A percentile compares a stretch with the other conserved stretches of the same genome.
Conservation (phyloP, 2,329 filamentous ascomycete genomes). For the Aspergillus sp. region DNA sequence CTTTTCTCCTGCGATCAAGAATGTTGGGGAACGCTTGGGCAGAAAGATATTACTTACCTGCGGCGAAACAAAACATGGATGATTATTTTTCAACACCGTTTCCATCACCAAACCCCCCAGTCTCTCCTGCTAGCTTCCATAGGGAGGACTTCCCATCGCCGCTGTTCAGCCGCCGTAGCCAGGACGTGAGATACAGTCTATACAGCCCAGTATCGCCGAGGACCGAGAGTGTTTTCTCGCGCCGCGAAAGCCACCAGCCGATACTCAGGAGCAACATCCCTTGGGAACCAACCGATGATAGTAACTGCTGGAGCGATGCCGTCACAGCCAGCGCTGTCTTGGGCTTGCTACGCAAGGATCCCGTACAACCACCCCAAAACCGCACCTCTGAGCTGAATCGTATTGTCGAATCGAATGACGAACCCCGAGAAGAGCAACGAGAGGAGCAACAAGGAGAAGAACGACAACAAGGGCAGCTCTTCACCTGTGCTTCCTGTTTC, state of each 20-base stretch:
- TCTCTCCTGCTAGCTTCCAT: no score
- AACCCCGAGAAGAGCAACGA: not conserved
- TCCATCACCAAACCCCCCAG: no score
- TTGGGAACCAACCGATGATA: not conserved
- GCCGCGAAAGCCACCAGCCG: not conserved
- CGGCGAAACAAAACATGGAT: no score
- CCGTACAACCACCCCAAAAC: not conserved
- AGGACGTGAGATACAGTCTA: no score
- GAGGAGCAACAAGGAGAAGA: not conserved
- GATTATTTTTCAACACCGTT: no score
- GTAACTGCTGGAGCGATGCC: slow-evolving; percentile 11
- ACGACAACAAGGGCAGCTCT: not conserved
- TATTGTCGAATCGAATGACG: not conserved
- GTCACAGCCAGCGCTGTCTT: slow-evolving; percentile 11
- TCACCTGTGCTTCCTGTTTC: slow-evolving; percentile 10
- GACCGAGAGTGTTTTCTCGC: not conserved
- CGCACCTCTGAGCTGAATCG: no score
- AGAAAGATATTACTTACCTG: no score
- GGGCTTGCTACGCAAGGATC: slow-evolving; percentile 12
- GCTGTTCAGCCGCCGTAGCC: no score
- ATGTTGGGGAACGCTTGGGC: no score
- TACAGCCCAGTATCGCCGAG: no score
- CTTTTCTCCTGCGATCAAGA: no score
- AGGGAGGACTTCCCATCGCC: no score
- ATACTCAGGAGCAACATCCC: not conserved